Evolutionary conservation across 345 rosid species (phyloP), one percentile per base, ranked within the genome.

Genomic region (Theobroma cacao): DNA sequence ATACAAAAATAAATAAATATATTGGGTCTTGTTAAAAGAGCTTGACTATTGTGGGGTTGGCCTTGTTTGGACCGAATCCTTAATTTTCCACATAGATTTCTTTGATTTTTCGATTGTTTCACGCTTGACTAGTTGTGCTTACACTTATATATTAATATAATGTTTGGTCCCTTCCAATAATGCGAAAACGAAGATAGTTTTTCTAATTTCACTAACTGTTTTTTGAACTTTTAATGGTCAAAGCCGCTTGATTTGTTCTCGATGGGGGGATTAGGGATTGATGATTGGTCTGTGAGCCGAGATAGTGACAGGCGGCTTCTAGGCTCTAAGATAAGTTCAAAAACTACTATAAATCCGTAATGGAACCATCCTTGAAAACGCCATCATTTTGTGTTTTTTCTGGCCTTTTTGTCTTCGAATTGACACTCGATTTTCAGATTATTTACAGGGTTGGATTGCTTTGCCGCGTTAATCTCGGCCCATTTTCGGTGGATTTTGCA

Each of bases 401-500:
- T 56, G 18, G 20, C n/a, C 1, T 18, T 50, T 58, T 15, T 5
- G 8, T 1, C 41, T 28, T 18, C 0, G 0, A n/a, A 61, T 26
- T 68, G 7, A 30, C 80, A 47, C 33, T 12, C 3, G 5, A 7
- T 1, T 22, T 60, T 40, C n/a, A 15, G 0, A 3, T 18, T 28
- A 78, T 80, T 80, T 61, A 76, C 77, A 20, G 28, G 33, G 36
- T 3, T 62, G 45, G 73, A 11, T 71, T 47, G 14, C 80, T 71
- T 79, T 18, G 65, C 77, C 83, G 80, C 86, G 86, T 80, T 68
- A 75, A 86, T 82, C 47, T 56, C 77, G 85, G 80, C 78, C 1
- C 74, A 18, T 15, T 83, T 78, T 67, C 74, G 75, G 55, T 45
- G 71, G 67, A 79, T 67, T 68, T 58, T 59, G 34, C 28, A 10